Base-by-base conservation (phyloP, 2,329 filamentous ascomycete genomes). In the Neopestalotiopsis sp. region DNA sequence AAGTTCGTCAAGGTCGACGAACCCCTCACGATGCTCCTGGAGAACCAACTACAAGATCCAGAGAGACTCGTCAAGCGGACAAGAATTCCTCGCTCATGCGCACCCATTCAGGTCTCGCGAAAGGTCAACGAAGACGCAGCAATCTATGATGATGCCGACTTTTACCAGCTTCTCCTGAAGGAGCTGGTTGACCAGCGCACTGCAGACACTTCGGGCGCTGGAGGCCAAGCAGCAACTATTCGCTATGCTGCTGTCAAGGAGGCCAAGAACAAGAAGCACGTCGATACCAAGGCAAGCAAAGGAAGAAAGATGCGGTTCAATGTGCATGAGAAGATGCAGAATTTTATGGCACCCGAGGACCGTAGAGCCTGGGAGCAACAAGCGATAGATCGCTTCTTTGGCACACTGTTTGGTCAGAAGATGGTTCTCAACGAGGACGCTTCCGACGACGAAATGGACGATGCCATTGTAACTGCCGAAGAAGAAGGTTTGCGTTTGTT, bases 321-420 rank as follows among this genome's bases (percentile, higher is more conserved):
- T 17, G 94, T 98, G 60, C 95, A 98, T 78, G 95, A 98, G 84
- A 98, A 98, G 84, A 81, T 99, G 76, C 94, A 97, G 83, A 98
- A 98, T 80, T 98, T 98, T 78, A 98, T 98, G 94, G 95, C 95
- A 12, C 91, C 94, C 0, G 94, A 98, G 79, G 93, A 97, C 78
- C 86, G 93, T 66, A 87, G 92, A 3, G 81, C 80, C 17, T 99
- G 96, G 96, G 92, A 93, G 71, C 90, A 92, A 73, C 87, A 89
- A 69, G 94, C 95, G 67, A 89, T 94, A 69, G 93, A 96, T 74
- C 82, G 89, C 68, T 89, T 95, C 79, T 95, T 95, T 77, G 90
- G 90, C 14, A 92, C 91, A 32, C 80, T 95, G 71, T 89, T 95
- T 72, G 93, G 93, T 0, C 90, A 92, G 75, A 91, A 89, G 78